Evolutionary conservation across 768 basidiomycete genomes (phyloP).

Genomic region (Leccinellum luteum): DNA sequence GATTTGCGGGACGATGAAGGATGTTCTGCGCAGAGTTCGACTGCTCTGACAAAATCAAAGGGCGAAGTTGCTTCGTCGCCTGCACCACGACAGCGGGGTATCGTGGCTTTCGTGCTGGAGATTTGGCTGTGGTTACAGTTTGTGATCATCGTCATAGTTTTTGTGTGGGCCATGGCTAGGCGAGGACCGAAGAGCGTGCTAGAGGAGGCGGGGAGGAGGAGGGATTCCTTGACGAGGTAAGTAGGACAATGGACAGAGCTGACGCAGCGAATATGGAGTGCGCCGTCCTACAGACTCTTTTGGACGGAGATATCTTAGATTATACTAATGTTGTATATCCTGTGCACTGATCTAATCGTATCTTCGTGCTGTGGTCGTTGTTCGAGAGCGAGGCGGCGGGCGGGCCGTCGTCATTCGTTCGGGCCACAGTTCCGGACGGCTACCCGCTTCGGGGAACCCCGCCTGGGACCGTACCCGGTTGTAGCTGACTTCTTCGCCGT

Average conservation of each 20-base stretch:
- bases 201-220: slow-evolving; percentile 40
- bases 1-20: slow-evolving; percentile 9
- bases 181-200: slow-evolving; percentile 71
- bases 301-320: slow-evolving; percentile 16
- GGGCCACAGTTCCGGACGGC: too few relatives aligned
- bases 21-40: background rate
- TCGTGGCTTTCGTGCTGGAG: slow-evolving; percentile 56
- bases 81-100: slow-evolving; percentile 29
- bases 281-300: background rate
- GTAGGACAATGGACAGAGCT: background rate
- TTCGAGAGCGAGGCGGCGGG: too few relatives aligned
- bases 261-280: slow-evolving; percentile 2
- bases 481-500: too few relatives aligned
- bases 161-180: slow-evolving; percentile 78
- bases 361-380: background rate
- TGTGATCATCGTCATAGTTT: slow-evolving; percentile 66
- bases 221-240: slow-evolving; percentile 14
- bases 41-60: slow-evolving; percentile 1
- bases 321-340: slow-evolving; percentile 25
- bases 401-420: too few relatives aligned
- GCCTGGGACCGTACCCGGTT: too few relatives aligned
- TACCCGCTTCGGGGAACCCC: too few relatives aligned
- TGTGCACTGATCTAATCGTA: slow-evolving; percentile 13
- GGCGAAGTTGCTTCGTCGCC: slow-evolving; percentile 8
- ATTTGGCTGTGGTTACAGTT: slow-evolving; percentile 88